Evolutionary conservation across 2,329 filamentous ascomycete species (phyloP), one percentile per base, ranked within the genome.

Genomic region (Nectriaceae sp.): DNA sequence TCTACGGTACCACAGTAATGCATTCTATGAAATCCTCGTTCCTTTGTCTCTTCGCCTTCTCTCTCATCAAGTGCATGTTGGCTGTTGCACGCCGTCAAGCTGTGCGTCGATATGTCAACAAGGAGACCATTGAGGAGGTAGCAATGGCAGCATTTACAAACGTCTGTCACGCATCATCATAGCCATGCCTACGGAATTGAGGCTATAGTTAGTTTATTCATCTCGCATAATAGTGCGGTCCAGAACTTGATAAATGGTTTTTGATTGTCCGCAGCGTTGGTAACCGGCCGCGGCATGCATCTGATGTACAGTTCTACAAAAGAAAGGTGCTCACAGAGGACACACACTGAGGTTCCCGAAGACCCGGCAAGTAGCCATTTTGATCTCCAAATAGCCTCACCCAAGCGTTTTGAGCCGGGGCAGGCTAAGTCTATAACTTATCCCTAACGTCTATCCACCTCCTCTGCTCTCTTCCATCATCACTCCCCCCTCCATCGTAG

Each of bases 231-330:
- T n/a, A n/a, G 24, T 29, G 24, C 24, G 33, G n/a, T 11, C n/a
- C 33, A 6, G 16, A 36, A 18, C 5, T 36, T 36, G 11, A n/a
- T 36, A 6, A 36, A n/a, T n/a, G n/a, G 42, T 44, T 45, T 54
- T 53, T 46, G 47, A 57, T 52, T 54, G 44, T 49, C 54, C 55
- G 37, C 53, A 42, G 20, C 49, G 38, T 45, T n/a, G 46, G 22
- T 41, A 43, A 44, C 58, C 51, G 41, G 46, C 50, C 51, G 53
- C 36, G 47, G 46, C 43, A 54, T 63, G 45, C 24, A 46, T 61
- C 54, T 65, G 63, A 64, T 65, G 60, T 65, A 65, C 63, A 65
- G 47, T 63, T 61, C 53, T 65, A 63, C 59, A 64, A 63, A 63
- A 56, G 61, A 63, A 65, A 64, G 48, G 53, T 61, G 61, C 52